Evolutionary conservation across 306 rosid species (phyloP).

Genomic region (Cercis canadensis): DNA sequence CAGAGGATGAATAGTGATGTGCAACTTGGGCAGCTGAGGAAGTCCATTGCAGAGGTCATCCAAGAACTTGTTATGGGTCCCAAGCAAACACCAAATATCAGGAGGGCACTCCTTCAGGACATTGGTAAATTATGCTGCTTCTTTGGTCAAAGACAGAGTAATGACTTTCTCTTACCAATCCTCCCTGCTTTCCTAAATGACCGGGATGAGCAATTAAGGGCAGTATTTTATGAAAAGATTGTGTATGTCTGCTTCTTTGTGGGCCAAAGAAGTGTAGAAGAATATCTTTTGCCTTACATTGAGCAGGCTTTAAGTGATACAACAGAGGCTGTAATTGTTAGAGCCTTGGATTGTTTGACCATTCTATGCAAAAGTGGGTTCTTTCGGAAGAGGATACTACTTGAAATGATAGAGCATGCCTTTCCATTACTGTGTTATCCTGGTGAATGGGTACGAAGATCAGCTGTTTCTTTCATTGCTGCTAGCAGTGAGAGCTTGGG

Average conservation of each 20-base stretch:
- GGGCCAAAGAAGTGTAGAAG: conserved; percentile 98
- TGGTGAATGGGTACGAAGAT: conserved; percentile 89
- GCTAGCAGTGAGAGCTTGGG: conserved; percentile 91
- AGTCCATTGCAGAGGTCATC: conserved; percentile 94
- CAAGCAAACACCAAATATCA: conserved; percentile 94
- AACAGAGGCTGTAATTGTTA: conserved; percentile 83
- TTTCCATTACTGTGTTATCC: conserved; percentile 94
- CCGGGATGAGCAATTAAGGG: conserved; percentile 88
- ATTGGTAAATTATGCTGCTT: conserved; percentile 89
- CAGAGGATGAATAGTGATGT: conserved; percentile 68
- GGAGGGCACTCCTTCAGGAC: conserved; percentile 97
- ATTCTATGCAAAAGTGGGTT: conserved; percentile 79
- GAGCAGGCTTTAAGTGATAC: conserved; percentile 92
- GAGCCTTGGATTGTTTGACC: conserved; percentile 88
- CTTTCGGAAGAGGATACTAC: conserved; percentile 86
- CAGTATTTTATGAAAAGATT: conserved; percentile 89
- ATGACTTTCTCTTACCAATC: conserved; percentile 89
- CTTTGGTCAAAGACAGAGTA: conserved; percentile 97
- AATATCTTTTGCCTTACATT: conserved; percentile 95
- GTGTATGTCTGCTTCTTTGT: conserved; percentile 97
- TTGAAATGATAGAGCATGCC: conserved; percentile 90
- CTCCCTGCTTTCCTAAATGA: conserved; percentile 98
- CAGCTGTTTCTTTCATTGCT: conserved; percentile 85
- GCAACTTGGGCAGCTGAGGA: conserved; percentile 84
- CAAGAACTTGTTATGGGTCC: conserved; percentile 99